phyloP scores from a whole-genome alignment of 345 rosid species.

The Cardamine occulta region DNA sequence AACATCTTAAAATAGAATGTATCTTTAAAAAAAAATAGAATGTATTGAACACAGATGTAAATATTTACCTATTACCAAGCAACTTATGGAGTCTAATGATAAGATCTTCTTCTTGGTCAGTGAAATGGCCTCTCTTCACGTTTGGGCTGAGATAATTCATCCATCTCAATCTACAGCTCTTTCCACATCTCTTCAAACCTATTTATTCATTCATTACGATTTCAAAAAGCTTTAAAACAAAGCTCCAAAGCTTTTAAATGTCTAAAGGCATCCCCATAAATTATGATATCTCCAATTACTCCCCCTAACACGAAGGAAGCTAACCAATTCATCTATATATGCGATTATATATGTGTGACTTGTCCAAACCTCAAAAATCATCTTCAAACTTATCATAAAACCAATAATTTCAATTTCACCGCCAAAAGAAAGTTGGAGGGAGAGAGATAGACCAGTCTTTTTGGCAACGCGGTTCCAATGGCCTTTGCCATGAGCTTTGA shows the following conservation, averaged over 20 bases:
- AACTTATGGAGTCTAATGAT: conserved; percentile 58
- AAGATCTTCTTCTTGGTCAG: conserved; percentile 58
- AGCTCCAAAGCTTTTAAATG: too few species aligned
- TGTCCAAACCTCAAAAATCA: background rate
- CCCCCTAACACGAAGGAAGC: too few species aligned
- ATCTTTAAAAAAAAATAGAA: background rate
- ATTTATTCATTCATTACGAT: background rate
- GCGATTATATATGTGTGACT: background rate
- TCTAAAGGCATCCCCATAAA: background rate
- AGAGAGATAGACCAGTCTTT: conserved; percentile 43
- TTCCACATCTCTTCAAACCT: conserved; percentile 63
- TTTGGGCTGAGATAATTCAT: conserved; percentile 56
- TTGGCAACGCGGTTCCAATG: conserved; percentile 53
- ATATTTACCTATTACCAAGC: conserved; percentile 54
- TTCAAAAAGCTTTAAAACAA: background rate
- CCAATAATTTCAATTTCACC: background rate
- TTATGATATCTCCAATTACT: too few species aligned
- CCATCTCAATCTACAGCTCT: conserved; percentile 64
- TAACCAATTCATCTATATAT: background rate
- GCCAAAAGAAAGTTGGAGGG: background rate
- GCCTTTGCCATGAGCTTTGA: conserved; percentile 51
- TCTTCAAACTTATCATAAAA: background rate
- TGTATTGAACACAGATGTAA: background rate
- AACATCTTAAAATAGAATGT: background rate
- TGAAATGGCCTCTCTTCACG: conserved; percentile 48